These are phyloP conservation scores for Raffaelea arxii DNA, from an alignment of 2,329 filamentous ascomycete genomes.

Conservation along the genomic window DNA sequence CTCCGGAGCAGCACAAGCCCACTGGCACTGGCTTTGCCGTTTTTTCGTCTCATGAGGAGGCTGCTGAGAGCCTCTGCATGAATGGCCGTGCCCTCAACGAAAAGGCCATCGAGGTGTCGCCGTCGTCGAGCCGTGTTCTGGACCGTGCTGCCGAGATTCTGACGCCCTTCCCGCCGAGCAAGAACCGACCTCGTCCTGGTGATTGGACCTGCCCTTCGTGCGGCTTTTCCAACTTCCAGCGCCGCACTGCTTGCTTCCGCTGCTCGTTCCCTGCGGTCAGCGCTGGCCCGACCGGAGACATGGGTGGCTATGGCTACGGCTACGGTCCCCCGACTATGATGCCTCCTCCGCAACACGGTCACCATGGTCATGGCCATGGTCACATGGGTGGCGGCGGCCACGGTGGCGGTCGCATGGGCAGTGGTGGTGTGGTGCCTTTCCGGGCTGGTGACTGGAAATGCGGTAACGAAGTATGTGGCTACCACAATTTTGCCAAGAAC, in stretches of 20 bases:
- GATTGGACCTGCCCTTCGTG: conserved; percentile 99
- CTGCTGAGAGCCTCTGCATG: conserved; percentile 97
- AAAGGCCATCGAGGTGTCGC: conserved; percentile 97
- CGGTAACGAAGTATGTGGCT: conserved; percentile 91
- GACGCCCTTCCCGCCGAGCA: conserved; percentile 94
- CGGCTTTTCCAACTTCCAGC: conserved; percentile 98
- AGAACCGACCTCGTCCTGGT: conserved; percentile 92
- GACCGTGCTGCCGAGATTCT: conserved; percentile 93
- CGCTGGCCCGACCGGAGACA: conserved; percentile 59
- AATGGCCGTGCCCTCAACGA: conserved; percentile 96
- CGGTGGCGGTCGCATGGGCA: conserved; percentile 69
- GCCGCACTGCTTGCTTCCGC: conserved; percentile 95
- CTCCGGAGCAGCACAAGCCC: conserved; percentile 98
- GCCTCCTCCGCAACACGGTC: conserved; percentile 56
- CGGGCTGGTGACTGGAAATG: conserved; percentile 99
- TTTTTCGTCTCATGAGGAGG: conserved; percentile 99
- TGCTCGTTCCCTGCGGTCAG: conserved; percentile 97
- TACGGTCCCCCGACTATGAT: conserved; percentile 68
- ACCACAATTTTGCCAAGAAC: conserved; percentile 99
- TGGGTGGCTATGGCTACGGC: conserved; percentile 55
- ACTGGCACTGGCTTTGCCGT: conserved; percentile 97
- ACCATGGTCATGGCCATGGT: conserved; percentile 36
- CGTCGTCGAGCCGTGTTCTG: conserved; percentile 90
- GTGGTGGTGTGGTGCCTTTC: conserved; percentile 86
- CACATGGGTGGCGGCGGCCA: conserved; percentile 56